Evolutionary conservation across 768 basidiomycete genomes (phyloP), one percentile per base, ranked within the genome.

Genomic region (Leccinum uliginosum): DNA sequence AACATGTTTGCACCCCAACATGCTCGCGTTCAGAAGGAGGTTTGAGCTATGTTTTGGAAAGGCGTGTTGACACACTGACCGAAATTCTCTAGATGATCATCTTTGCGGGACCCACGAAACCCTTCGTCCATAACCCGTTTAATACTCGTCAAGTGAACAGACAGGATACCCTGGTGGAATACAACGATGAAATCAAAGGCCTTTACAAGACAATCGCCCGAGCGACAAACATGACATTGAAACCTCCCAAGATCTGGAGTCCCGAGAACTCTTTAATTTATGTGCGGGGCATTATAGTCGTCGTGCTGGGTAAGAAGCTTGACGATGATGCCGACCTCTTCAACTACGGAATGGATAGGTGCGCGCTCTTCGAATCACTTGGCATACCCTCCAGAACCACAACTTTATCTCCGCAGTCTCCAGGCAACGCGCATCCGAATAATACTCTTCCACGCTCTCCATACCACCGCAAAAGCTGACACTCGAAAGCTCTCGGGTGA

Each of bases 401-500:
- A 12, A 50, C 29, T 29, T 3, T 43, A 5, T 43, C 52, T 53
- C 11, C 9, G 0, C 49, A 80, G 80, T 53, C 49, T 78, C 5
- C 71, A 74, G 59, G 74, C 73, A 19, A 77, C 75, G 0, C 74
- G 72, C 64, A 75, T 78, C 27, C 74, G 76, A 3, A 73, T 76
- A 50, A 65, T 71, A 19, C 61, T 80, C 19, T 58, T 78, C 10
- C 68, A 67, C 2, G 69, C 71, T 14, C 59, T 79, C 4, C 70
- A 66, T n/a, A 55, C 59, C 8, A 61, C 68, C 0, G 61, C 65
- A 1, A 51, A 62, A 19, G 14, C 59, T 6, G 63, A 69, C 29
- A 64, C 58, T 1, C 56, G 59, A 21, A 59, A 62, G 49, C 19
- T 65, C 47, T n/a, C 75, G 0, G 58, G 64, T 12, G 73, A 71